These are phyloP conservation scores for Bryoerythrophyllum caledonicum DNA, from an alignment of 225 moss, liverwort and hornwort genomes.

Conservation along the genomic window DNA sequence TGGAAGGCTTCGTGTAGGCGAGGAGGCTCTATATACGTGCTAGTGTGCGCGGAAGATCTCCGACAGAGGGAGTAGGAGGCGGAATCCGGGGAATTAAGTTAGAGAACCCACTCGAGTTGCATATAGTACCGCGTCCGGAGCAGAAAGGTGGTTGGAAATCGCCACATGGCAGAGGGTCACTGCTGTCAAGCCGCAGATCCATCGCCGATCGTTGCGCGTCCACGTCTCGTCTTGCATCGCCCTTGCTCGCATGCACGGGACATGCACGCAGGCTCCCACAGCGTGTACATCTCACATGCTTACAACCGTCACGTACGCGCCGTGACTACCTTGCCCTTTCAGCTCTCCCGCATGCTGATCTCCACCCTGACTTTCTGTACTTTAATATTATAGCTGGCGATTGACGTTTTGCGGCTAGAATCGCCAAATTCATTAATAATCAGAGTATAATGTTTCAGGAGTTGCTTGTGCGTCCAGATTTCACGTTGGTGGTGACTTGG, in stretches of 20 bases:
- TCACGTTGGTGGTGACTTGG: neutral
- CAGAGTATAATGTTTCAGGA: neutral
- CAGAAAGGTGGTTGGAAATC: neutral
- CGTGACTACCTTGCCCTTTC: neutral
- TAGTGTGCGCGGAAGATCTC: neutral
- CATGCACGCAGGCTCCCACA: neutral
- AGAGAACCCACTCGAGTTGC: neutral
- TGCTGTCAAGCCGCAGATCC: neutral
- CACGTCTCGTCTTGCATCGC: neutral
- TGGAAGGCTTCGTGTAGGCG: neutral
- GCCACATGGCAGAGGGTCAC: slow-evolving; percentile 3
- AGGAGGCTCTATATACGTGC: no score
- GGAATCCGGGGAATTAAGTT: neutral
- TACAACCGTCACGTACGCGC: no score
- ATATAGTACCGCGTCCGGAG: neutral
- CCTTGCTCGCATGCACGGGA: neutral
- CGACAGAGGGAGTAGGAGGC: neutral
- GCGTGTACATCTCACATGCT: neutral
- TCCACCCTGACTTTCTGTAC: neutral
- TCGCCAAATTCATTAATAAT: neutral
- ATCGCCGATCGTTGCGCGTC: neutral
- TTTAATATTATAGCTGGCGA: no score
- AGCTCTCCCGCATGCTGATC: neutral
- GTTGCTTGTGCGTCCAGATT: neutral
- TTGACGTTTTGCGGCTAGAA: neutral